Evolutionary conservation across 2,329 filamentous ascomycete genomes (phyloP), one percentile per base, ranked within the genome.

Genomic region (Talaromyces sp.): DNA sequence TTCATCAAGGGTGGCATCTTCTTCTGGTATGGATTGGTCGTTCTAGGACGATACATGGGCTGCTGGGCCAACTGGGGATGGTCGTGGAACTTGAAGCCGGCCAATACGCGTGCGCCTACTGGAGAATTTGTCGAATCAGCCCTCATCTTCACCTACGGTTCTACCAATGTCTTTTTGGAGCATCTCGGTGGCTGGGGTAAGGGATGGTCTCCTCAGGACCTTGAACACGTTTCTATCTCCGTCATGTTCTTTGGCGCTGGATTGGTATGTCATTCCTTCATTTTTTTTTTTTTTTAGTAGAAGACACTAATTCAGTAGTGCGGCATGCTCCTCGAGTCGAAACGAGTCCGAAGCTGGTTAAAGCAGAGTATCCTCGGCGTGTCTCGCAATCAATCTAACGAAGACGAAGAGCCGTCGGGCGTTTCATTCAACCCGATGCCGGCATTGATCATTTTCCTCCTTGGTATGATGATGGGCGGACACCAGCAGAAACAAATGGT

Each of bases 1-100:
- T 97, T 92, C 81, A 88, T 97, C 76, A 98, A 98, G 76, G 94
- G 94, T 54, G 91, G 91, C 3, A 90, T 98, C 63, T 98, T 98
- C 82, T 92, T 97, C 80, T 95, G 92, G 89, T 91, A 96, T 68
- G 94, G 94, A 8, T 79, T 97, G 22, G 80, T 97, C 67, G 96
- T 92, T 0, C 83, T 98, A 3, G 93, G 92, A 34, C 89, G 94
- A 64, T 97, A 92, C 90, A 88, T 93, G 73, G 94, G 94, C 29
- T 91, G 91, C 75, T 98, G 96, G 75, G 89, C 91, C 65, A 91
- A 97, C 67, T 85, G 94, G 65, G 94, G 94, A 69, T 98, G 94
- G 94, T 92, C 93, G 0, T 97, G 94, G 94, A 98, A 98, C 72
- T 78, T 93, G 67, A 90, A 91, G 67, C 92, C 92, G 73, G 90